A percentile compares a stretch with the other conserved stretches of the same genome.
These are phyloP conservation scores for Knoxdaviesia proteae DNA, from an alignment of 2,329 filamentous ascomycete species.

Conservation along the genomic window DNA sequence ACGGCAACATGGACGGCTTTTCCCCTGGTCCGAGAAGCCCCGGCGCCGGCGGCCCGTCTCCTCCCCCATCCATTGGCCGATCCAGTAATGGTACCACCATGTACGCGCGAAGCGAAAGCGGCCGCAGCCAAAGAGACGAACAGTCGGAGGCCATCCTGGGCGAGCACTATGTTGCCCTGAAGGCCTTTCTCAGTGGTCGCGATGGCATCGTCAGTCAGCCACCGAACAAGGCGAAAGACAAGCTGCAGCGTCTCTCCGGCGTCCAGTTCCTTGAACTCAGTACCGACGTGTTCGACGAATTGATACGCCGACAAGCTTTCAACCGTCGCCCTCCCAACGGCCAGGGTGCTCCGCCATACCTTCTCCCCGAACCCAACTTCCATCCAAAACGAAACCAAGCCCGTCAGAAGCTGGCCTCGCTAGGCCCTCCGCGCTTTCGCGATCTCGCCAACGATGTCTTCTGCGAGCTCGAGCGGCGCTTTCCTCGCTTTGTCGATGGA, in stretches of 20 bases:
- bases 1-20: slow-evolving; percentile 36
- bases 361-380: slow-evolving; percentile 72
- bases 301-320: slow-evolving; percentile 63
- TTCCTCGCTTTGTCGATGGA: slow-evolving; percentile 54
- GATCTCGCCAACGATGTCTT: slow-evolving; percentile 92
- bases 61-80: slow-evolving; percentile 69
- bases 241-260: slow-evolving; percentile 69
- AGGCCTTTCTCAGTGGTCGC: slow-evolving; percentile 53
- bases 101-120: slow-evolving; percentile 47
- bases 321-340: slow-evolving; percentile 31
- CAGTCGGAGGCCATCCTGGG: slow-evolving; percentile 40
- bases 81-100: slow-evolving; percentile 62
- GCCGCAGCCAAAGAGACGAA: slow-evolving; percentile 38
- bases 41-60: slow-evolving; percentile 46
- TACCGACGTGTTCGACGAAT: slow-evolving; percentile 92
- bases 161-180: slow-evolving; percentile 67
- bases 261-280: slow-evolving; percentile 95
- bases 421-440: slow-evolving; percentile 69
- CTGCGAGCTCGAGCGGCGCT: slow-evolving; percentile 78
- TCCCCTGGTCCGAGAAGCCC: slow-evolving; percentile 32
- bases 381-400: slow-evolving; percentile 96
- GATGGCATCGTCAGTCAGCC: slow-evolving; percentile 50
- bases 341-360: slow-evolving; percentile 42
- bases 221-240: slow-evolving; percentile 82
- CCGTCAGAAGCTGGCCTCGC: slow-evolving; percentile 79